Evolutionary conservation across 2,329 filamentous ascomycete species (phyloP), one percentile per base, ranked within the genome.

Genomic region (Colletotrichum spaethianum): DNA sequence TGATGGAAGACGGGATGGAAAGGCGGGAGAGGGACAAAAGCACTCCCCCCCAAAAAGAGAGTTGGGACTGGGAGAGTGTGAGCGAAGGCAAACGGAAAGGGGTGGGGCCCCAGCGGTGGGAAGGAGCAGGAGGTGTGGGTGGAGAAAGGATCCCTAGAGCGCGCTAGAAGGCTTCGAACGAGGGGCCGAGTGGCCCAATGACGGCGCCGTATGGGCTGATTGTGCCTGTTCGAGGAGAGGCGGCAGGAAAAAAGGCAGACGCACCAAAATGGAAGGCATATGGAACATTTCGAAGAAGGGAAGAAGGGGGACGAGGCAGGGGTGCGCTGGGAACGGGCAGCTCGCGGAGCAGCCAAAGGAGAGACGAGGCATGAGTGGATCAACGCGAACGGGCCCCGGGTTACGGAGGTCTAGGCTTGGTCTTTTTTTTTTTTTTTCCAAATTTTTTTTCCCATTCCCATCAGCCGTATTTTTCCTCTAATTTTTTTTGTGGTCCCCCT

Each of bases 151-250:
- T 26, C 33, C 38, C 64, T 59, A 63, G 64, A 61, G 44, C 33
- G 60, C 70, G 70, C 70, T 73, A 73, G 70, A 73, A 73, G 66
- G 33, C 46, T 66, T 73, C 46, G 46, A 73, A 55, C 20, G 53
- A 26, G 33, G 55, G 67, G 42, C 31, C 18, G 5, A 50, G 11
- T n/a, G 42, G 28, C 3, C 67, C 66, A 70, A 73, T 70, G 40
- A 61, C n/a, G n/a, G 38, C 44, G 12, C 26, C 40, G 36, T 16
- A 18, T 55, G 31, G 38, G 20, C 38, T 40, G 57, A 55, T 53
- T 6, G 6, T 40, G 9, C 52, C 52, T 23, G 5, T 44, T 70
- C 52, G 23, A 59, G 69, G 33, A 59, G 59, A 52, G 69, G 14
- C 33, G 7, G 16, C 16, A 26, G 16, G 33, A 60, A 59, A 60